Conservation (phyloP, 169 alveolate genomes). For the Plasmodium yoelii region DNA sequence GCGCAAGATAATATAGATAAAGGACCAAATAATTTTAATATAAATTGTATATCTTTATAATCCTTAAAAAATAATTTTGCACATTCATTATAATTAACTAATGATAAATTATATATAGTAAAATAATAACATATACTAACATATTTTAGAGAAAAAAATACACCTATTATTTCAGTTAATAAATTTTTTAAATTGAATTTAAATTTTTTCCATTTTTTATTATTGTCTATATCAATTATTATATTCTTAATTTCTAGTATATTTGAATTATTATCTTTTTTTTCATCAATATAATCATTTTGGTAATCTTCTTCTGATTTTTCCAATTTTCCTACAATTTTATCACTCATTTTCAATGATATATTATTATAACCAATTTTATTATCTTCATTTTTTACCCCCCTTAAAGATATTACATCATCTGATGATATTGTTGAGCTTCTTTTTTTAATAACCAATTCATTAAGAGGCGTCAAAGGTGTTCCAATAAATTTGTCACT, state of each 20-base stretch:
- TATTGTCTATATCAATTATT: background rate
- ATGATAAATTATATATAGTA: slow-evolving; percentile 60
- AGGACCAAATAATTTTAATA: slow-evolving; percentile 59
- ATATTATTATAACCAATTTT: too few species aligned
- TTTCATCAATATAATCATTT: background rate
- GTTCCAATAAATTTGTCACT: too few species aligned
- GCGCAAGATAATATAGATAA: slow-evolving; percentile 58
- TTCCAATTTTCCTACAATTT: too few species aligned
- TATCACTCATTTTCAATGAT: too few species aligned
- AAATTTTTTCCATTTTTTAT: background rate
- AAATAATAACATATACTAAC: slow-evolving; percentile 68
- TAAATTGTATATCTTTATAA: slow-evolving; percentile 47
- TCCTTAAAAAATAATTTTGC: slow-evolving; percentile 68
- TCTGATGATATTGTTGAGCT: too few species aligned
- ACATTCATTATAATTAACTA: slow-evolving; percentile 73
- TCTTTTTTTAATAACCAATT: too few species aligned
- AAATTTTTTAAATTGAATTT: background rate
- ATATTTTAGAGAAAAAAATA: slow-evolving; percentile 46
- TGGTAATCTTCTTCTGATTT: background rate
- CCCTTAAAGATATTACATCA: too few species aligned
- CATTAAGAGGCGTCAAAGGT: too few species aligned
- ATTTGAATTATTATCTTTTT: background rate
- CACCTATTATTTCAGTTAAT: slow-evolving; percentile 10
- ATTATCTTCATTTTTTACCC: too few species aligned
- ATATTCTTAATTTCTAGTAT: background rate